Conservation (phyloP, 768 basidiomycete species). For the Pleurotus pulmonarius region DNA sequence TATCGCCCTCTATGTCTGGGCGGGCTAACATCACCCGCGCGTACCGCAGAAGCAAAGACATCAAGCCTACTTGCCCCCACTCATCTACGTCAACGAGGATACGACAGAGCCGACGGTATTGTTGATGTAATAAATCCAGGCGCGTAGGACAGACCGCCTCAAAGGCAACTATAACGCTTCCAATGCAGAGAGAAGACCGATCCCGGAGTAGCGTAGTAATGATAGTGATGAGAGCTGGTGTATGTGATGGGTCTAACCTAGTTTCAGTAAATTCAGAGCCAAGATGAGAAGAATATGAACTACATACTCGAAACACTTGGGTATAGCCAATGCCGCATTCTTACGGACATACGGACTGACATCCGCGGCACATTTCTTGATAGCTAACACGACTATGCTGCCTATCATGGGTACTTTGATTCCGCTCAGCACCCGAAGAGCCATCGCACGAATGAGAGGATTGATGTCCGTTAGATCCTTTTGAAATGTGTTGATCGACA, state of each 20-base stretch:
- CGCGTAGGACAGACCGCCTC: constrained; percentile 82
- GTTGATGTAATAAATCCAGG: constrained; percentile 83
- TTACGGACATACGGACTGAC: constrained; percentile 94
- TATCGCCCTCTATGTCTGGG: constrained; percentile 35
- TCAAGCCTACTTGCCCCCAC: constrained; percentile 87
- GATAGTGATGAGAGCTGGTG: constrained; percentile 66
- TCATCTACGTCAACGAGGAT: constrained; percentile 91
- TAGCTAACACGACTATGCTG: constrained; percentile 78
- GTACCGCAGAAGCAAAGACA: constrained; percentile 79
- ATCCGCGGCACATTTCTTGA: constrained; percentile 91
- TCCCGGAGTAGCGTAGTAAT: constrained; percentile 65
- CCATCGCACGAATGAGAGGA: constrained; percentile 95
- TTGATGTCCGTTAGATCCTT: constrained; percentile 91
- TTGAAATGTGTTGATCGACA: constrained; percentile 98
- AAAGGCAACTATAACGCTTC: constrained; percentile 83
- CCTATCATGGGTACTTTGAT: constrained; percentile 90
- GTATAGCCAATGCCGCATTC: constrained; percentile 85
- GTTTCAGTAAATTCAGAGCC: background rate
- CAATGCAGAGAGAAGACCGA: constrained; percentile 83
- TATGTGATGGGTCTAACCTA: constrained; percentile 74
- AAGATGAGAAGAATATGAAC: too few species aligned
- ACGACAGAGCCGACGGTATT: constrained; percentile 81
- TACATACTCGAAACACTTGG: constrained; percentile 70
- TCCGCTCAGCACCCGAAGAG: constrained; percentile 86
- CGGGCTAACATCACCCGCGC: constrained; percentile 78